Evolutionary conservation across 441 rosid genomes (phyloP), one percentile per base, ranked within the genome.

Genomic region (Pelargonium fulgidum): DNA sequence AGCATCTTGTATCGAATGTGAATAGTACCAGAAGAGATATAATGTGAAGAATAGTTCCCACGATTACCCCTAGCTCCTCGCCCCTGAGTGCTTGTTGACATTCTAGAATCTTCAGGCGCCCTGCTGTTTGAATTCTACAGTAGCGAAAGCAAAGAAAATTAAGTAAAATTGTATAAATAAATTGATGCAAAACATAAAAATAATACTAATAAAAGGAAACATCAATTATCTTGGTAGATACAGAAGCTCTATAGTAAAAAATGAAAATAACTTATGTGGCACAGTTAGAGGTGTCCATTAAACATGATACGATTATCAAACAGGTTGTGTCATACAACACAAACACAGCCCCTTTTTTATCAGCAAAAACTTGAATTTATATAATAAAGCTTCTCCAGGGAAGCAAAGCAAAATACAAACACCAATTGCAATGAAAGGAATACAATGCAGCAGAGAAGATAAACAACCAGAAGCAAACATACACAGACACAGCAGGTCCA

Each of bases 51-150:
- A 83, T 73, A 73, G 76, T 81, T 86, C 79, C 91, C 85, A 73
- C 82, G 83, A 71, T 79, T 76, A 67, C 81, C 77, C 82, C 88
- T 81, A 59, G 71, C 36, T 50, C 81, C 86, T 68, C 81, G 83
- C 63, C 74, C 84, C 66, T 75, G 87, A 16, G 69, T 58, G 71
- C 69, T 71, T 66, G 77, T 77, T 65, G 68, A 48, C 24, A 22
- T 39, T 17, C 70, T 74, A 36, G 72, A 64, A 20, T 59, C 64
- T 44, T 75, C 78, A 14, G 71, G 71, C 10, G 50, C 59, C 67
- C 64, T 75, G 70, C 62, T 64, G 64, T 36, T 72, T 39, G 75
- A 1, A 73, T n/a, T 77, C 98, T 87, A 88, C 85, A 82, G 69
- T 17, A 52, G 64, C 29, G 68, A 50, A 72, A 39, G 47, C 39